Percentiles rank a stretch among this genome's conserved stretches.
Evolutionary conservation across 345 rosid genomes (phyloP).

Genomic region (Linum usitatissimum): DNA sequence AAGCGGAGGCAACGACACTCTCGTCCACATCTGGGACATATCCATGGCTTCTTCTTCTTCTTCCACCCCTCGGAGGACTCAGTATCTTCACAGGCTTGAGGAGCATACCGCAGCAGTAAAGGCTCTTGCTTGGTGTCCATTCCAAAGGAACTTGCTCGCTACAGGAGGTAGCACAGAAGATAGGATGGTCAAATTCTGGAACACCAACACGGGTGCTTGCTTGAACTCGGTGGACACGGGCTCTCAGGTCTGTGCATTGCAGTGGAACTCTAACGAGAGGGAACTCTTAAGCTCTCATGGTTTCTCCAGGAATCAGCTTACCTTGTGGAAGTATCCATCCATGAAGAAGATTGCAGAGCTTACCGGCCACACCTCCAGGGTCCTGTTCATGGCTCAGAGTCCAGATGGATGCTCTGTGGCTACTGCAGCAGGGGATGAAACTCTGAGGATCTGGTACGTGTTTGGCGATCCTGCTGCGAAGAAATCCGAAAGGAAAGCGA

Average conservation of each 20-base stretch:
- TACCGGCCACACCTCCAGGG: slow-evolving; percentile 13
- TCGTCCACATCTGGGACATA: slow-evolving; percentile 44
- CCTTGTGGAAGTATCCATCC: slow-evolving; percentile 43
- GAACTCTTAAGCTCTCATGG: slow-evolving; percentile 50
- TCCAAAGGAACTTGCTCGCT: slow-evolving; percentile 42
- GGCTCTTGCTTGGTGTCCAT: slow-evolving; percentile 57
- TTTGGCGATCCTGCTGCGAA: too few relatives aligned
- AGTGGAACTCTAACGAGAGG: slow-evolving; percentile 41
- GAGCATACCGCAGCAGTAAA: slow-evolving; percentile 50
- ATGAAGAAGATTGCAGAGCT: slow-evolving; percentile 43
- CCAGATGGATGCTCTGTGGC: slow-evolving; percentile 74
- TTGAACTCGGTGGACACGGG: slow-evolving; percentile 29
- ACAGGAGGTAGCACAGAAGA: slow-evolving; percentile 49
- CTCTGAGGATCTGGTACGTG: too few relatives aligned
- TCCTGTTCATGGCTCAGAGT: slow-evolving; percentile 49
- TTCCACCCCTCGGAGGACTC: slow-evolving; percentile 24
- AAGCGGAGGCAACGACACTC: slow-evolving; percentile 41
- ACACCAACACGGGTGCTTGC: slow-evolving; percentile 40
- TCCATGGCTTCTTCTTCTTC: slow-evolving; percentile 21
- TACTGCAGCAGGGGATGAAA: slow-evolving; percentile 70
- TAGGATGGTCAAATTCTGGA: slow-evolving; percentile 36
- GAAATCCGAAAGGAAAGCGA: too few relatives aligned
- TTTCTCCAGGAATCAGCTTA: slow-evolving; percentile 34
- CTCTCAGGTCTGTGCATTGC: slow-evolving; percentile 22
- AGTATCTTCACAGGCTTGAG: slow-evolving; percentile 41